These are phyloP conservation scores for Magnaporthiopsis incrustans DNA, from an alignment of 2,329 filamentous ascomycete species.

Conservation along the genomic window DNA sequence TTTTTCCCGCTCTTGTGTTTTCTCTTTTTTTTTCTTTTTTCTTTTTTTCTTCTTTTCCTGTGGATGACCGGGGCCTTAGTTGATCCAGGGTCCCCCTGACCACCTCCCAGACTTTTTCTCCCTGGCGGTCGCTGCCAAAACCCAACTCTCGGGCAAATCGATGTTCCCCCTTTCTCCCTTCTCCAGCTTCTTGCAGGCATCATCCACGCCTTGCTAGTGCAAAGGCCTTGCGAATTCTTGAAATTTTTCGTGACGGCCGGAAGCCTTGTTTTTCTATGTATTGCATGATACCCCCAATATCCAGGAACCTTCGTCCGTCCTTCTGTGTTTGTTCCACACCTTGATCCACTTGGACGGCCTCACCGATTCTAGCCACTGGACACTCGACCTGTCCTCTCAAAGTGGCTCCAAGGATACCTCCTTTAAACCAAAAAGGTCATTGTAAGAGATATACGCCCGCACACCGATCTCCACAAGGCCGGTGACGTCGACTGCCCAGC, in stretches of 20 bases:
- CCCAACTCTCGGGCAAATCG: background rate
- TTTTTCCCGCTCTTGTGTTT: background rate
- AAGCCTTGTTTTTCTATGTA: background rate
- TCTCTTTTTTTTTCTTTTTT: no score
- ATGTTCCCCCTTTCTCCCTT: background rate
- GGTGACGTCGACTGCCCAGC: slow-evolving; percentile 7
- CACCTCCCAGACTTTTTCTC: background rate
- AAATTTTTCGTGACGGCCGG: background rate
- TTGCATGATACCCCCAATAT: background rate
- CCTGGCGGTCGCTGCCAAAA: background rate
- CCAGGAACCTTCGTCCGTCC: background rate
- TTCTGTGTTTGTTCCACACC: background rate
- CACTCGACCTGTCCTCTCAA: background rate
- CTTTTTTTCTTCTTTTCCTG: background rate
- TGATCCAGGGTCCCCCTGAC: background rate
- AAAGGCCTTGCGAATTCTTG: background rate
- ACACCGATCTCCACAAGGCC: background rate
- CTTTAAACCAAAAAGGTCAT: background rate
- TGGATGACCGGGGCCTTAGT: background rate
- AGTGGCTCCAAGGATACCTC: slow-evolving; percentile 3
- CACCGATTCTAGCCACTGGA: slow-evolving; percentile 2
- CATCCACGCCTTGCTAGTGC: background rate
- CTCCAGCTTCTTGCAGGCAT: background rate
- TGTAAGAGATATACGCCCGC: background rate
- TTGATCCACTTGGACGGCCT: background rate